Conservation (phyloP, 371 early-diverging fungal genomes). For the Zychaea mexicana region DNA sequence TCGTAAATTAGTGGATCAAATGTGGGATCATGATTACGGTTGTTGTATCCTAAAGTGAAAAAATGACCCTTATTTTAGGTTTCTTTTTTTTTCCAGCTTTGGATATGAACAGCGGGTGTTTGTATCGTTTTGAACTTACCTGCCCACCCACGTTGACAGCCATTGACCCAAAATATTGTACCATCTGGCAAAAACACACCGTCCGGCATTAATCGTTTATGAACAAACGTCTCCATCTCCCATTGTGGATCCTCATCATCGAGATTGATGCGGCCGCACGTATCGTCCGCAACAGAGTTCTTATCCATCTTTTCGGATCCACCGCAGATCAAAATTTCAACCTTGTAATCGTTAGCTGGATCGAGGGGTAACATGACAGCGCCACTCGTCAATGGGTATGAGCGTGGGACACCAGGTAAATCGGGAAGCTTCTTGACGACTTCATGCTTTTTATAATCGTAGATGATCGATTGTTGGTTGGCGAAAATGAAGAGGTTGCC, state of each 20-base stretch:
- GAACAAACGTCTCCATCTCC: conserved; percentile 62
- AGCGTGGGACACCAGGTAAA: conserved; percentile 56
- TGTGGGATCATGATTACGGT: conserved; percentile 52
- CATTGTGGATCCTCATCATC: conserved; percentile 48
- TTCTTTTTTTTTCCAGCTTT: background rate
- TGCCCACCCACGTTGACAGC: conserved; percentile 60
- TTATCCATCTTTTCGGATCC: conserved; percentile 47
- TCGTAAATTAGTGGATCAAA: conserved; percentile 62
- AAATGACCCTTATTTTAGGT: background rate
- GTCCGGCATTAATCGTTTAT: conserved; percentile 62
- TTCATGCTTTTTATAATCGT: conserved; percentile 45
- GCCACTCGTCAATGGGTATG: conserved; percentile 64
- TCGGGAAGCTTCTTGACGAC: conserved; percentile 48
- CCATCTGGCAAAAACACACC: conserved; percentile 61
- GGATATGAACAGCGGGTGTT: no score
- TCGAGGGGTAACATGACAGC: conserved; percentile 59
- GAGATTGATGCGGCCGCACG: conserved; percentile 59
- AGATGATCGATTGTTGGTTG: conserved; percentile 50
- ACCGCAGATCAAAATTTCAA: conserved; percentile 64
- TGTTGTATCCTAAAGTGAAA: conserved; percentile 22
- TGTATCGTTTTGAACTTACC: conserved; percentile 30
- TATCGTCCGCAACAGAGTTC: conserved; percentile 35
- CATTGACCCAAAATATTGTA: conserved; percentile 60
- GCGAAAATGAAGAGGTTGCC: conserved; percentile 62
- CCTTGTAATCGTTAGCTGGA: conserved; percentile 57